Evolutionary conservation across 2,329 filamentous ascomycete genomes (phyloP).

Genomic region (Alternaria longipes): DNA sequence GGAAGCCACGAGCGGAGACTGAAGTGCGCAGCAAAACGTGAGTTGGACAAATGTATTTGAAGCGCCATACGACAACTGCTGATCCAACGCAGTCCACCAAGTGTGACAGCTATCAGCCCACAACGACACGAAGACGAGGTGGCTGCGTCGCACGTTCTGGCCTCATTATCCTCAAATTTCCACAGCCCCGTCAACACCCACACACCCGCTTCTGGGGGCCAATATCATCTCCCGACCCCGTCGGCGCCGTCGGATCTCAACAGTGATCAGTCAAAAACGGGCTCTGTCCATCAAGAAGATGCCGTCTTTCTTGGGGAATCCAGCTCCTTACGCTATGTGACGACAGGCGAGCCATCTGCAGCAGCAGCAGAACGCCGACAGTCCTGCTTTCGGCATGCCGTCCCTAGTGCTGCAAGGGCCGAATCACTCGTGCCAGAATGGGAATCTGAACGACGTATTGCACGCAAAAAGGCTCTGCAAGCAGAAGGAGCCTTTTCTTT

Average conservation of each 20-base stretch:
- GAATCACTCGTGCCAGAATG: conserved; percentile 52
- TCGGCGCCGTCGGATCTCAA: conserved; percentile 21
- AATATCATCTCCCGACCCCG: conserved; percentile 27
- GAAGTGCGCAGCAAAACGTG: conserved; percentile 31
- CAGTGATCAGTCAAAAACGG: conserved; percentile 20
- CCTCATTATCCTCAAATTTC: conserved; percentile 40
- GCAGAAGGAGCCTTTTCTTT: conserved; percentile 58
- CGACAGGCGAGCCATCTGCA: conserved; percentile 34
- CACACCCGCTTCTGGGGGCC: conserved; percentile 12
- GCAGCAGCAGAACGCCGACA: conserved; percentile 43
- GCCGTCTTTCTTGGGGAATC: conserved; percentile 58
- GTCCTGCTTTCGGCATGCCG: conserved; percentile 39
- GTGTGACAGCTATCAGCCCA: conserved; percentile 19
- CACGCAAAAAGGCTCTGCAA: conserved; percentile 49
- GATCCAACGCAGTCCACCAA: background rate
- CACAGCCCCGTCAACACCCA: conserved; percentile 32
- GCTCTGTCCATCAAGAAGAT: conserved; percentile 36
- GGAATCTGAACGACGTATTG: conserved; percentile 42
- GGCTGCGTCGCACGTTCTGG: conserved; percentile 40
- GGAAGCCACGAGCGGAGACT: conserved; percentile 31
- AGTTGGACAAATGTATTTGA: background rate
- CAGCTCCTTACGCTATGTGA: conserved; percentile 57
- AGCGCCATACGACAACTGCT: background rate
- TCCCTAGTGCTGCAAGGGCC: conserved; percentile 46
- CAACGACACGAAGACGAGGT: conserved; percentile 41